Evolutionary conservation across 2,329 filamentous ascomycete species (phyloP).

Genomic region (Aspergillus eucalypticola): DNA sequence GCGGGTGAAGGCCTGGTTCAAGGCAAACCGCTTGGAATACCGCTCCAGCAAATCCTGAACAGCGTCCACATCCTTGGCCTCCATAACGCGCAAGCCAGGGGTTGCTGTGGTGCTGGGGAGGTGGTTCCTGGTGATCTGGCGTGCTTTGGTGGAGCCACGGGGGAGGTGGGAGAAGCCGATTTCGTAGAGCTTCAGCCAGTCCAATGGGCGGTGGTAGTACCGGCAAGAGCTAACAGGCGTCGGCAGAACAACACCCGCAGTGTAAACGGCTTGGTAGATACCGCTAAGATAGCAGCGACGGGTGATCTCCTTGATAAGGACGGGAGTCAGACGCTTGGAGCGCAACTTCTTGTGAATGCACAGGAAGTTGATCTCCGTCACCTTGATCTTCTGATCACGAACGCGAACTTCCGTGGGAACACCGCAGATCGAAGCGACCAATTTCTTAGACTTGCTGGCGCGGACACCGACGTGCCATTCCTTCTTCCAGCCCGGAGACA

Average conservation of each 20-base stretch:
- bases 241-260: slow-evolving; percentile 84
- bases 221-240: slow-evolving; percentile 89
- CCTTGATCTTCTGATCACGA: slow-evolving; percentile 70
- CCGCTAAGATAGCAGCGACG: slow-evolving; percentile 82
- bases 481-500: slow-evolving; percentile 89
- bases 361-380: slow-evolving; percentile 96
- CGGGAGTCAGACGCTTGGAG: slow-evolving; percentile 84
- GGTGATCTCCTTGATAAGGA: slow-evolving; percentile 97
- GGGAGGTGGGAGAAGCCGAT: slow-evolving; percentile 92
- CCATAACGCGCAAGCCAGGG: slow-evolving; percentile 76
- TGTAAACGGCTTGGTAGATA: slow-evolving; percentile 95
- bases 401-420: slow-evolving; percentile 83
- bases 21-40: slow-evolving; percentile 77
- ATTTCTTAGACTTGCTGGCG: slow-evolving; percentile 75
- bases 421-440: slow-evolving; percentile 94
- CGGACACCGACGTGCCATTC: slow-evolving; percentile 96
- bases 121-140: slow-evolving; percentile 83
- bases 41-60: slow-evolving; percentile 73
- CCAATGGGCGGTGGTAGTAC: slow-evolving; percentile 90
- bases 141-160: slow-evolving; percentile 75
- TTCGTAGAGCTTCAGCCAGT: slow-evolving; percentile 96
- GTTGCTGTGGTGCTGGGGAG: slow-evolving; percentile 73
- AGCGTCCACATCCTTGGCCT: slow-evolving; percentile 72
- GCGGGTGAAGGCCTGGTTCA: slow-evolving; percentile 77
- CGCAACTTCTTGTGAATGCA: slow-evolving; percentile 98